Evolutionary conservation across 164 flowering plant species (phyloP).

Genomic region (Tetrastigma voinierianum): DNA sequence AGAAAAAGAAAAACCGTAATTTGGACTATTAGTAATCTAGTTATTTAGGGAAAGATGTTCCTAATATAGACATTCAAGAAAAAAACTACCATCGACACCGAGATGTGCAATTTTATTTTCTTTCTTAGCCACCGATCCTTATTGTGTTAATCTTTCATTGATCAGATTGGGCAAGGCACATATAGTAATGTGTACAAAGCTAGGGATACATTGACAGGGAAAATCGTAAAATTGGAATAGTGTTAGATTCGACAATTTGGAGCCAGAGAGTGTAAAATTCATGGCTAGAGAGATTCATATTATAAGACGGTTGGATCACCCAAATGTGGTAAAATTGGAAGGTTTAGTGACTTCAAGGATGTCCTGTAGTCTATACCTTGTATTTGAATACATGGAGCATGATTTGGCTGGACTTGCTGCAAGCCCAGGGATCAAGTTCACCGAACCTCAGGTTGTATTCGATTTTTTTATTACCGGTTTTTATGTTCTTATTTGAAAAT

Average conservation of each 20-base stretch:
- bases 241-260: conserved; percentile 74
- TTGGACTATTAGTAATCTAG: too few relatives aligned
- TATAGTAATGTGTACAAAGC: conserved; percentile 92
- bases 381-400: conserved; percentile 87
- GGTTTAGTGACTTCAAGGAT: conserved; percentile 77
- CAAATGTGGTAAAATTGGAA: conserved; percentile 64
- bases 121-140: not conserved
- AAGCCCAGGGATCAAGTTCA: conserved; percentile 63
- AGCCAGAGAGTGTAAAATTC: conserved; percentile 80
- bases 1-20: not conserved
- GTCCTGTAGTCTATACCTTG: conserved; percentile 76
- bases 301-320: conserved; percentile 68
- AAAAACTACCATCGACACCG: too few relatives aligned
- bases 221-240: conserved; percentile 70
- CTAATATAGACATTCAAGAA: too few relatives aligned
- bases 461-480: not conserved
- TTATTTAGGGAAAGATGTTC: too few relatives aligned
- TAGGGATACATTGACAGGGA: conserved; percentile 63
- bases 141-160: conserved; percentile 6
- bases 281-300: conserved; percentile 91
- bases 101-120: too few relatives aligned
- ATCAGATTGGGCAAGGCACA: conserved; percentile 89
- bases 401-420: conserved; percentile 96
- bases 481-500: not conserved
- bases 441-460: conserved; percentile 56